Evolutionary conservation across 2,329 filamentous ascomycete genomes (phyloP), one percentile per base, ranked within the genome.

Genomic region (Aspergillus pseudoviridinutans): DNA sequence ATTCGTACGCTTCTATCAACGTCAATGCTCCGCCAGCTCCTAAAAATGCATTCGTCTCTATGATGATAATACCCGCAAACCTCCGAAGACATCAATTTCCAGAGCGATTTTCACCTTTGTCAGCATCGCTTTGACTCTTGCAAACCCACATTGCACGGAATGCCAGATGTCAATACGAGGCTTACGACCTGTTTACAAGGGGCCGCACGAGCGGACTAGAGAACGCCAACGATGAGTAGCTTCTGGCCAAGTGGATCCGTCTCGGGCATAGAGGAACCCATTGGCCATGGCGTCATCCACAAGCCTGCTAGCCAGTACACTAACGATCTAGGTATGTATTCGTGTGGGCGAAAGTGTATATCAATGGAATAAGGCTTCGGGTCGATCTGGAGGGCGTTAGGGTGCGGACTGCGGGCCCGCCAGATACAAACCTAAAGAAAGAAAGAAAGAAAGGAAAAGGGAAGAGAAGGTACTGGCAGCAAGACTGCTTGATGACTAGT

Each of bases 201-300:
- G 14, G 32, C 32, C 55, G 38, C 32, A 44, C 47, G 55, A 55
- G 49, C 32, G 42, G 51, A 58, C 63, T 64, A 60, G 54, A 57
- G 58, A 58, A 55, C 55, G 68, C 72, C 58, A 77, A 68, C 75
- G 70, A 78, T 41, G 66, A 71, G 35, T 77, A 66, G 50, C 57
- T 74, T 74, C 35, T 9, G 22, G 4, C 44, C 76, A 68, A 28
- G 71, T 71, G 41, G 68, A 66, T 12, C 74, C 74, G 10, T 2
- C 24, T 50, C 57, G 41, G 51, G 54, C 46, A 49, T 28, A 41
- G 49, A 53, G 28, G 38, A 51, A 54, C 32, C 51, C 55, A 58
- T 60, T 61, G 59, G 54, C 42, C 50, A 50, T 47, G 51, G 47
- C 46, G 51, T 60, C 54, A 55, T 47, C 44, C 44, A 46, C 56